phyloP scores from a whole-genome alignment of 2,329 filamentous ascomycete genomes.

The Alternaria gaisen region DNA sequence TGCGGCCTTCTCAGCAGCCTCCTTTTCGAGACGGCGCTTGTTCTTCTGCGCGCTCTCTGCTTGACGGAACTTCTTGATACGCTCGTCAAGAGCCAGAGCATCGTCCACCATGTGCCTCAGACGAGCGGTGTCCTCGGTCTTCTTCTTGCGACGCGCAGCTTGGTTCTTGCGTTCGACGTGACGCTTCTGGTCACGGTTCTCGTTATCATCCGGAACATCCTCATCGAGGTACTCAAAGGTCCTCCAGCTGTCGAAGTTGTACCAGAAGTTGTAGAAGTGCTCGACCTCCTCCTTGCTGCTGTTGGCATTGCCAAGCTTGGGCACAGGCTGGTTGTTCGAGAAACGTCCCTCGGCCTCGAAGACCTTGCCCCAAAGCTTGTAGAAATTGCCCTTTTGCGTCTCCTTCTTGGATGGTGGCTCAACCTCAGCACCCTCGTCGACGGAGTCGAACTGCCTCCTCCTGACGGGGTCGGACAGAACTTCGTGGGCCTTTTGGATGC shows the following conservation, averaged over 20 bases:
- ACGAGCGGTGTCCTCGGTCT: conserved; percentile 95
- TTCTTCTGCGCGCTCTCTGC: conserved; percentile 93
- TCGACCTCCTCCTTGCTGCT: conserved; percentile 90
- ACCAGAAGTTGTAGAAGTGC: conserved; percentile 99
- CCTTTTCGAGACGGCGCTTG: conserved; percentile 89
- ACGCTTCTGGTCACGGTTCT: conserved; percentile 98
- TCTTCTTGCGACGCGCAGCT: conserved; percentile 98
- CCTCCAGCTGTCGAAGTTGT: conserved; percentile 98
- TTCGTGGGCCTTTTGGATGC: conserved; percentile 97
- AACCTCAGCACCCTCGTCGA: conserved; percentile 92
- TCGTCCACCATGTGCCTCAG: conserved; percentile 91
- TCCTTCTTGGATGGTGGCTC: conserved; percentile 94
- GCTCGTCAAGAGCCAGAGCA: conserved; percentile 82
- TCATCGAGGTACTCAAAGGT: conserved; percentile 98
- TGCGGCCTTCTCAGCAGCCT: conserved; percentile 87
- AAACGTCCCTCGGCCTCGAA: conserved; percentile 95
- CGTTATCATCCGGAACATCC: conserved; percentile 98
- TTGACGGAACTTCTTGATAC: conserved; percentile 97
- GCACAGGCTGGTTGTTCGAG: conserved; percentile 89
- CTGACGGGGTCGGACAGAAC: conserved; percentile 90
- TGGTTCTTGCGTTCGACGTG: conserved; percentile 98
- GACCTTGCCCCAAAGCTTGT: conserved; percentile 90
- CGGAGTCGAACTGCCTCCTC: conserved; percentile 94
- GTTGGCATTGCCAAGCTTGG: conserved; percentile 83
- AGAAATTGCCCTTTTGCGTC: conserved; percentile 84